These are phyloP conservation scores for Nigrospora oryzae DNA, from an alignment of 2,329 filamentous ascomycete genomes.

Conservation along the genomic window DNA sequence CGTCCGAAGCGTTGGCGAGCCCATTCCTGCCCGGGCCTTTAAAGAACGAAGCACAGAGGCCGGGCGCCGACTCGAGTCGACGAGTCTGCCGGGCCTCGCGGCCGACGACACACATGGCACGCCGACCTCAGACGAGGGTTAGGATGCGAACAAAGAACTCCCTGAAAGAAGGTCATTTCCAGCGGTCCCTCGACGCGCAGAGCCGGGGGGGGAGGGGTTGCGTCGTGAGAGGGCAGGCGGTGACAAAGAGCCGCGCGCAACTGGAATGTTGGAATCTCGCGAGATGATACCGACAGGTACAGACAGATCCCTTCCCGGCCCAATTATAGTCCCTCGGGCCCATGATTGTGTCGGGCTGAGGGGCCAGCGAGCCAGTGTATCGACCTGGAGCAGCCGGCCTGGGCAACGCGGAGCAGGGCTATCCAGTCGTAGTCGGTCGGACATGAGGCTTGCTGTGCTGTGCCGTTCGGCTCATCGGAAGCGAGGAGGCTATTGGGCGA, in stretches of 20 bases:
- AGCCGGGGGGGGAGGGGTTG: neutral
- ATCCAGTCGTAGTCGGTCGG: too few species aligned
- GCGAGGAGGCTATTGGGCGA: too few species aligned
- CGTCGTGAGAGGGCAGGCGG: neutral
- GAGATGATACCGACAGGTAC: neutral
- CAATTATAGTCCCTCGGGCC: neutral
- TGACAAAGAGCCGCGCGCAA: neutral
- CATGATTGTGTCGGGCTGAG: neutral
- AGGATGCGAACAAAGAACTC: slow-evolving; percentile 12
- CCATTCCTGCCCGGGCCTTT: slow-evolving; percentile 19
- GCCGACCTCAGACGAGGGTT: slow-evolving; percentile 10
- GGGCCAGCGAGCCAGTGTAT: too few species aligned
- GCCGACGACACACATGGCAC: too few species aligned
- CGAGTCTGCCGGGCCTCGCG: too few species aligned
- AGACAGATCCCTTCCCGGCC: neutral
- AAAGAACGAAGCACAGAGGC: slow-evolving; percentile 9
- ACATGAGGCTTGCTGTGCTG: too few species aligned
- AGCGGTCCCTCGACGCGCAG: neutral
- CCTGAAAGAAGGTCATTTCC: slow-evolving; percentile 14
- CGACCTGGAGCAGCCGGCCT: too few species aligned
- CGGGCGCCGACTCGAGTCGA: too few species aligned
- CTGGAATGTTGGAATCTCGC: slow-evolving; percentile 2
- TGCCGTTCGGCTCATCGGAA: too few species aligned
- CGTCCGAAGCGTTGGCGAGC: slow-evolving; percentile 13
- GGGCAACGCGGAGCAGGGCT: too few species aligned